Conservation (phyloP, 2,329 filamentous ascomycete species). For the Tothia fuscella region DNA sequence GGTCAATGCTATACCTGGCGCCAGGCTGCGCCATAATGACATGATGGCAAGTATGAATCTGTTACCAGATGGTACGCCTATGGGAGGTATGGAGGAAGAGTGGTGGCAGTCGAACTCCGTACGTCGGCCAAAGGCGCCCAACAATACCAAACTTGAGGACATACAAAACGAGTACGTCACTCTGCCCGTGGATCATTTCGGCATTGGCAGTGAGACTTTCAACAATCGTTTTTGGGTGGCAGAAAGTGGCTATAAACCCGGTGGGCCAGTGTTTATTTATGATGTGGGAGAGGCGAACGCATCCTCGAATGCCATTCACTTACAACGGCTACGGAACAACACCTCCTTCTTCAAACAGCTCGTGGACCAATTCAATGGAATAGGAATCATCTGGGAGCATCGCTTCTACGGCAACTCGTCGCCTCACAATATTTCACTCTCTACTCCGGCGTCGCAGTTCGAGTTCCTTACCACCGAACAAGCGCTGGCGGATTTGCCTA, state of each 20-base stretch:
- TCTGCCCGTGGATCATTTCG: constrained; percentile 26
- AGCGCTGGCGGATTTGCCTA: constrained; percentile 28
- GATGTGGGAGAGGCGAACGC: constrained; percentile 26
- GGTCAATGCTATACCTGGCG: constrained; percentile 3
- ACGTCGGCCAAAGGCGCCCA: background rate
- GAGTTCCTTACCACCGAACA: constrained; percentile 28
- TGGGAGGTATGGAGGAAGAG: constrained; percentile 6
- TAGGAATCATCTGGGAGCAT: constrained; percentile 30
- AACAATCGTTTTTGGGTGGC: constrained; percentile 27
- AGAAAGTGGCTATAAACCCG: constrained; percentile 22
- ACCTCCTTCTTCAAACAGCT: constrained; percentile 25
- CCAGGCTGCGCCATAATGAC: constrained; percentile 2
- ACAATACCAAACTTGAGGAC: constrained; percentile 3
- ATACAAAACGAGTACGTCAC: constrained; percentile 23
- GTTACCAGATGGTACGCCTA: background rate
- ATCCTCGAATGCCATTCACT: constrained; percentile 15
- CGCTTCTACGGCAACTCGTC: constrained; percentile 30
- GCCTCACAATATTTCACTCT: constrained; percentile 21
- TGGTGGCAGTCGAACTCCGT: background rate
- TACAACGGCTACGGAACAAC: constrained; percentile 17
- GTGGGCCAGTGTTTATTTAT: constrained; percentile 27
- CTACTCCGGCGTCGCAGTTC: constrained; percentile 24
- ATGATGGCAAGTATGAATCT: constrained; percentile 9
- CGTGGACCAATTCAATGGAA: constrained; percentile 23
- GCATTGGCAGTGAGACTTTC: constrained; percentile 20